Evolutionary conservation across 139 green algal species (phyloP).

Genomic region (Asterochloris sp.): DNA sequence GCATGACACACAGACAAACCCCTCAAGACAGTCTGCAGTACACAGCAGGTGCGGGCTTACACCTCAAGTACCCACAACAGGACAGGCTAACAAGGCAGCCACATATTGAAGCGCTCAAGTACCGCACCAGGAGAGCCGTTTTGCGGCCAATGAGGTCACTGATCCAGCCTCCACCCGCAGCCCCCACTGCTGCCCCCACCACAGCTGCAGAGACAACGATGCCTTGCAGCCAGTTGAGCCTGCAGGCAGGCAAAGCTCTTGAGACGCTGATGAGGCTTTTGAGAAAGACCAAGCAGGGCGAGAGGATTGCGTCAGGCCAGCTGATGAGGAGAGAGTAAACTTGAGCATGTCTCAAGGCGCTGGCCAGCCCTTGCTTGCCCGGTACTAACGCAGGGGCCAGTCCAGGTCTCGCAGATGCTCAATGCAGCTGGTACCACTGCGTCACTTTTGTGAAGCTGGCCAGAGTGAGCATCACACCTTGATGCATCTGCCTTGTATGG

Average conservation of each 20-base stretch:
- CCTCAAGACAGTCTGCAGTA: too few relatives aligned
- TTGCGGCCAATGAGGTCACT: slow-evolving; percentile 43
- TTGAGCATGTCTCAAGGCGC: neutral
- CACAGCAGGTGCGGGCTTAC: too few relatives aligned
- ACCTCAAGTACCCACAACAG: too few relatives aligned
- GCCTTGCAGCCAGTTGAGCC: slow-evolving; percentile 35
- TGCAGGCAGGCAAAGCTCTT: neutral
- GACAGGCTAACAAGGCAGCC: too few relatives aligned
- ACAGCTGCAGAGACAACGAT: slow-evolving; percentile 51
- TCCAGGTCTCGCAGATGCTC: neutral
- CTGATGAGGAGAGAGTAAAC: neutral
- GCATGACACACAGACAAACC: too few relatives aligned
- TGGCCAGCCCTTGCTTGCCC: neutral
- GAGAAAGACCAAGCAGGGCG: neutral
- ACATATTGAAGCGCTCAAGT: too few relatives aligned
- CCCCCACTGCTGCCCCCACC: slow-evolving; percentile 39
- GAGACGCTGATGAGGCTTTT: neutral
- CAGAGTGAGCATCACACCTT: neutral
- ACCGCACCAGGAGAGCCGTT: slow-evolving; percentile 5
- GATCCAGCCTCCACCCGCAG: slow-evolving; percentile 45
- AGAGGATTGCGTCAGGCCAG: neutral
- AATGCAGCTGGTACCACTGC: neutral
- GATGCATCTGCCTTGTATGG: slow-evolving; percentile 2
- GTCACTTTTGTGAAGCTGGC: neutral
- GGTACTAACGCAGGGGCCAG: neutral